Percentiles rank a stretch among this genome's conserved stretches.
phyloP scores from a whole-genome alignment of 768 basidiomycete species.

The Gyrodon lividus region DNA sequence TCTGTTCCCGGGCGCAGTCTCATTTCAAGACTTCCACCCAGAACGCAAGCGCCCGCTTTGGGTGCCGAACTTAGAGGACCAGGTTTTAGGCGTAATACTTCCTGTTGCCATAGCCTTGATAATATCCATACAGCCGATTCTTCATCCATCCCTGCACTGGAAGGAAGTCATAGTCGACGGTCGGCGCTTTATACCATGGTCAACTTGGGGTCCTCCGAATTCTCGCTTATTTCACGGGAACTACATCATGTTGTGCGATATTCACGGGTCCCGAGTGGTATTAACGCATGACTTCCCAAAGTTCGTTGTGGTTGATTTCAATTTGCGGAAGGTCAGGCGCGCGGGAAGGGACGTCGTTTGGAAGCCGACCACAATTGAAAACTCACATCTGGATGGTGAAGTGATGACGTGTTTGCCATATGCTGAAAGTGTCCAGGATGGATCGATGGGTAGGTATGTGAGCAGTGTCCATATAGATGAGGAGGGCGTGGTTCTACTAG shows the following conservation, averaged over 20 bases:
- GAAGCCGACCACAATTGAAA: background rate
- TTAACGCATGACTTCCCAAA: background rate
- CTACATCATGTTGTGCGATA: background rate
- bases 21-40: background rate
- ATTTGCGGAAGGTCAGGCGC: background rate
- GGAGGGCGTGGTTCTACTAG: background rate
- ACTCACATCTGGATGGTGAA: background rate
- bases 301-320: conserved; percentile 2
- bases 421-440: conserved; percentile 1
- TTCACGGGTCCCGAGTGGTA: conserved; percentile 5
- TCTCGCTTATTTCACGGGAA: background rate
- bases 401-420: conserved; percentile 5
- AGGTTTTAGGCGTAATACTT: background rate
- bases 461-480: background rate
- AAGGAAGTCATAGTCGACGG: background rate
- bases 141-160: background rate
- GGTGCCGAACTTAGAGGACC: background rate
- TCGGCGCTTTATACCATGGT: background rate
- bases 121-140: background rate
- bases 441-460: background rate
- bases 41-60: conserved; percentile 1
- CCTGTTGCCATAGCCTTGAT: background rate
- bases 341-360: background rate
- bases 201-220: background rate
- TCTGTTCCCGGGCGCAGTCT: background rate